Evolutionary conservation across 2,329 filamentous ascomycete species (phyloP), one percentile per base, ranked within the genome.

Genomic region (Penicillium glabrum): DNA sequence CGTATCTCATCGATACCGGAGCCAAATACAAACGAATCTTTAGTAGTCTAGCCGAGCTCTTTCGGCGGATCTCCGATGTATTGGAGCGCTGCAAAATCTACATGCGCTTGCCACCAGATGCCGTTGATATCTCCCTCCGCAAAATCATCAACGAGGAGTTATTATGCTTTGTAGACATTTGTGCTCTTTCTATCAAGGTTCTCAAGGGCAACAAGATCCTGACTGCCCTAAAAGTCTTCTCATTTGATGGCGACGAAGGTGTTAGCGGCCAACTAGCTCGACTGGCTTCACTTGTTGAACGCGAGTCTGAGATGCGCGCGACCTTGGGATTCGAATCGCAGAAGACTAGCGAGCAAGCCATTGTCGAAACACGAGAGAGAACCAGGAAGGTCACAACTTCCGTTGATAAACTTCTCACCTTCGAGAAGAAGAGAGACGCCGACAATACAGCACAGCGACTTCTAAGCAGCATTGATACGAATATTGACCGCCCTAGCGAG

Each of bases 1-100:
- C 61, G 1, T 69, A 67, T 52, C 62, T 71, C 8, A 65, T 71
- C 35, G 53, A 55, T 5, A 60, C 63, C 5, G 67, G 64, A 13
- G 63, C 65, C n/a, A 68, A 66, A 24, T 69, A 67, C 49, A 64
- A 65, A 53, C 66, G 67, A 43, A 69, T 71, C 19, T 70, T 69
- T 47, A 65, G 63, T 47, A 66, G 66, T 51, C 57, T 49, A 5
- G 46, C 46, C 3, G 33, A 49, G 21, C 46, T 49, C 6, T 49
- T 49, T 24, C 46, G 33, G 9, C 16, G 23, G 2, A 26, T 49
- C 13, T 39, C 33, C 7, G 46, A 49, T 27, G 46, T 49, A 1
- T 19, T 49, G 10, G 46, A 49, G 21, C 46, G 46, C 16, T 49
- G 31, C 23, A 39, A 49, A 8, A 49, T 49, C 13, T 49, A 49